Evolutionary conservation across 805 yeast species (phyloP).

Genomic region (Millerozyma acaciae): DNA sequence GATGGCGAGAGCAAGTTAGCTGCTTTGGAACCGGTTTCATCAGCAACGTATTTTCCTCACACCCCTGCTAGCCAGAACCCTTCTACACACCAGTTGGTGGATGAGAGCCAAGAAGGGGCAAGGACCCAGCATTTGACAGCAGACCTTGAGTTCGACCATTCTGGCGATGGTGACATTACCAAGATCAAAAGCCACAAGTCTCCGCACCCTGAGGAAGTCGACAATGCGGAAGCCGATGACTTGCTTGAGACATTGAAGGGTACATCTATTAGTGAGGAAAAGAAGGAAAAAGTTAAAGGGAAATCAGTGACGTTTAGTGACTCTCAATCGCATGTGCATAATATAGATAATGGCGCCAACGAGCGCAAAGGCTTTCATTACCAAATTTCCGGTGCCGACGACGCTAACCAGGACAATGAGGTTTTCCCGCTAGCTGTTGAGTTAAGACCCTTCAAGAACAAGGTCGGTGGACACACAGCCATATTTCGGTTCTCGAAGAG

Average conservation of each 20-base stretch:
- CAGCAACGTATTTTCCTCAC: slow-evolving; percentile 72
- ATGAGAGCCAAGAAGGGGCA: slow-evolving; percentile 9
- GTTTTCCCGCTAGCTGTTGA: slow-evolving; percentile 78
- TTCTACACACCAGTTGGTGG: slow-evolving; percentile 3
- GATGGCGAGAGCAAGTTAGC: slow-evolving; percentile 9
- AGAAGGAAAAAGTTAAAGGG: too few species aligned
- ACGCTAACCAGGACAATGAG: slow-evolving; percentile 1
- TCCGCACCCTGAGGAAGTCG: background rate
- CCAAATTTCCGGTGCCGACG: too few species aligned
- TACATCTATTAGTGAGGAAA: background rate
- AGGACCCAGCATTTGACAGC: slow-evolving; percentile 46
- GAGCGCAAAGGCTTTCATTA: too few species aligned
- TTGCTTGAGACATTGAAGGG: background rate
- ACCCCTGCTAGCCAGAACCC: slow-evolving; percentile 29
- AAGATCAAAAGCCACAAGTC: slow-evolving; percentile 12
- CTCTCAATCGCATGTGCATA: too few species aligned
- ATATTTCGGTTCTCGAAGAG: slow-evolving; percentile 85
- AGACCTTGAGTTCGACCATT: slow-evolving; percentile 45
- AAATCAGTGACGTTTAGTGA: slow-evolving; percentile 8
- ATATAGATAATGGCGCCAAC: too few species aligned
- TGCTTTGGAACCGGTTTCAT: slow-evolving; percentile 56
- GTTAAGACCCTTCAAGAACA: slow-evolving; percentile 83
- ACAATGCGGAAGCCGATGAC: background rate
- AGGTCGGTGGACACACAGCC: slow-evolving; percentile 98
- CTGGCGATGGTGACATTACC: slow-evolving; percentile 25